phyloP scores from a whole-genome alignment of 2,329 filamentous ascomycete genomes.

The Mariannaea elegans region DNA sequence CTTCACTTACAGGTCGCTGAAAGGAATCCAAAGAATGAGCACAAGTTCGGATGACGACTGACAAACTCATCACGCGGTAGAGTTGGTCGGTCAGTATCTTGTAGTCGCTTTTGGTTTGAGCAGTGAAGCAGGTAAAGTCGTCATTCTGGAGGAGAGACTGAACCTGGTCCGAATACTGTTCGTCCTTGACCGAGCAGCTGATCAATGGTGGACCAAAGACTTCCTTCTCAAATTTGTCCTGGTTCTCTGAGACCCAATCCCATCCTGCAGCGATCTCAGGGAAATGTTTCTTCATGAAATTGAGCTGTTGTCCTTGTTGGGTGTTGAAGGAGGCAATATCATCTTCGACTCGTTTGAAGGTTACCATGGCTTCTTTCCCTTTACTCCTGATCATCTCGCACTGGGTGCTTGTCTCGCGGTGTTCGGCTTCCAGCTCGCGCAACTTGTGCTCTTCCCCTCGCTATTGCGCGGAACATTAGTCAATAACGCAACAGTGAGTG shows the following conservation, averaged over 20 bases:
- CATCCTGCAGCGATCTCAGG: slow-evolving; percentile 75
- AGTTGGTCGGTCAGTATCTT: slow-evolving; percentile 74
- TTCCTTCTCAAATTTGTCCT: slow-evolving; percentile 73
- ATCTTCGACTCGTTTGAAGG: slow-evolving; percentile 50
- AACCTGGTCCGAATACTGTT: slow-evolving; percentile 67
- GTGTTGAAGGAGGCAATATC: slow-evolving; percentile 73
- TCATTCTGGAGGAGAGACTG: slow-evolving; percentile 60
- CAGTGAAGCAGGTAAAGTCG: slow-evolving; percentile 75
- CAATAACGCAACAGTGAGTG: not conserved
- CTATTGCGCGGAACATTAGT: slow-evolving; percentile 52
- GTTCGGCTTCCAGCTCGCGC: slow-evolving; percentile 60
- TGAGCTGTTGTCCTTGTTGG: slow-evolving; percentile 76
- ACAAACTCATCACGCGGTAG: slow-evolving; percentile 69
- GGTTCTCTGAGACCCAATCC: slow-evolving; percentile 83
- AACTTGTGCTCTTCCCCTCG: slow-evolving; percentile 67
- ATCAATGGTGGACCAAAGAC: slow-evolving; percentile 85
- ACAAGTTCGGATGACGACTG: slow-evolving; percentile 76
- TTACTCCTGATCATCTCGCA: slow-evolving; percentile 52
- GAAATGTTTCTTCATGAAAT: slow-evolving; percentile 68
- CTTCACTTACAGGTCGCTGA: slow-evolving; percentile 59
- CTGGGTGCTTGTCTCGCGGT: slow-evolving; percentile 49
- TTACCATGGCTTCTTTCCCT: slow-evolving; percentile 51
- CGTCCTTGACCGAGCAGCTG: slow-evolving; percentile 80
- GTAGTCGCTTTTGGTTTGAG: slow-evolving; percentile 80
- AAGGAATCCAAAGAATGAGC: slow-evolving; percentile 63